Evolutionary conservation across 192 early-diverging fungal genomes (phyloP).

Genomic region (Gigaspora rosea): DNA sequence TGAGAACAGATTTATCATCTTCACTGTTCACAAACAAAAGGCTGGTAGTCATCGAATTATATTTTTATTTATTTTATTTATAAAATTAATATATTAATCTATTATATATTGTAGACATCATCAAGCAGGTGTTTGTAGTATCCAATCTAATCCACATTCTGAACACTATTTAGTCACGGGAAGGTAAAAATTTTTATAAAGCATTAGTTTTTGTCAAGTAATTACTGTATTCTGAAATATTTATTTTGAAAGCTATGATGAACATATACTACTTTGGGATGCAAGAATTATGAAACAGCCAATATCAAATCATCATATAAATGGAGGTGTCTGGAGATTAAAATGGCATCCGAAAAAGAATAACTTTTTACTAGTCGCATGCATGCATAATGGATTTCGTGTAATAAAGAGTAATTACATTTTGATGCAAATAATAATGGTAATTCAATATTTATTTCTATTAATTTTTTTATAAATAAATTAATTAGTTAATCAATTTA

Average conservation of each 20-base stretch:
- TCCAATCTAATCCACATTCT: conserved; percentile 79
- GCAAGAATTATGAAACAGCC: conserved; percentile 79
- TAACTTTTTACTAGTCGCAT: conserved; percentile 69
- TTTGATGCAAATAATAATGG: conserved; percentile 26
- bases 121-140: conserved; percentile 87
- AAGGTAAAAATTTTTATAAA: conserved; percentile 47
- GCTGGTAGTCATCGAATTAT: conserved; percentile 38
- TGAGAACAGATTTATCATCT: conserved; percentile 51
- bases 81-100: background rate
- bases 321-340: conserved; percentile 92
- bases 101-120: conserved; percentile 51
- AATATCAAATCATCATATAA: conserved; percentile 64
- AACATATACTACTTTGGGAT: conserved; percentile 89
- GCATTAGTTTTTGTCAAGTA: background rate
- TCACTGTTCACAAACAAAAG: conserved; percentile 65
- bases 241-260: conserved; percentile 77
- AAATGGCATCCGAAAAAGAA: conserved; percentile 87
- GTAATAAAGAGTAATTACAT: conserved; percentile 57
- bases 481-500: background rate
- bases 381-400: conserved; percentile 93
- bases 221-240: conserved; percentile 9
- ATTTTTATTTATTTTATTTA: background rate
- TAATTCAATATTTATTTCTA: background rate
- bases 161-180: conserved; percentile 85
- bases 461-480: background rate